Base-by-base conservation (phyloP, 2,329 filamentous ascomycete species). In the Aureobasidium leucospermi region DNA sequence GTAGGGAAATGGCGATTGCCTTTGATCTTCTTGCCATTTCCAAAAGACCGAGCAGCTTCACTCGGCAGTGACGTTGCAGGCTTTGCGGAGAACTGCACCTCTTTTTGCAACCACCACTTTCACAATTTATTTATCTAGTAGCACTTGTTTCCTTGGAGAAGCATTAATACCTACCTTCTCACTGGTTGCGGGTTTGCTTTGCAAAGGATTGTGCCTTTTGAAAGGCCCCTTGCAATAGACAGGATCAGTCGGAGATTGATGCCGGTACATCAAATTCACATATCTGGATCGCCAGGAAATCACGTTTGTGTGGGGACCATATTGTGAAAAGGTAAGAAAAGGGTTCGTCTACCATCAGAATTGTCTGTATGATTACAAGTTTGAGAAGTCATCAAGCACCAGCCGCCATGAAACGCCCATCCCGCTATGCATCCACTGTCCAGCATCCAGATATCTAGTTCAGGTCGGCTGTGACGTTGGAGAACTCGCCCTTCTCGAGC, bases 401-500 rank as follows among this genome's bases (percentile, higher is more conserved):
- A 48, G 55, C 57, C 56, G 38, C 56, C 57, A 38, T 36, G 36
- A 52, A 55, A 53, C 48, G 47, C 48, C 58, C 15, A 45, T 47
- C 48, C 58, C 58, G 58, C 58, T 55, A 52, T 60, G 48, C 47
- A 52, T 46, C 32, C 49, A 36, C 38, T 51, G 32, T 29, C 52
- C 29, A 28, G 39, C 59, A 19, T 55, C 16, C 47, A 28, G 19
- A 10, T 31, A 38, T 41, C 56, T 79, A 84, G n/a, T 82, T 82
- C 71, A 95, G 74, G 69, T 86, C 79, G 68, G 88, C 89, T 61
- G 90, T 95, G 58, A 96, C 92, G 74, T 96, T 96, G 65, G 88
- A 93, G 76, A 99, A 99, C 80, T 99, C 94, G 75, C 92, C 92
- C 85, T 96, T 96, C 75, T 96, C 88, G 71, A 99, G 78, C 85